Percentiles rank a stretch among this genome's conserved stretches.
phyloP scores from a whole-genome alignment of 1,284 basidiomycete species.

The Takashimella tepidaria region DNA sequence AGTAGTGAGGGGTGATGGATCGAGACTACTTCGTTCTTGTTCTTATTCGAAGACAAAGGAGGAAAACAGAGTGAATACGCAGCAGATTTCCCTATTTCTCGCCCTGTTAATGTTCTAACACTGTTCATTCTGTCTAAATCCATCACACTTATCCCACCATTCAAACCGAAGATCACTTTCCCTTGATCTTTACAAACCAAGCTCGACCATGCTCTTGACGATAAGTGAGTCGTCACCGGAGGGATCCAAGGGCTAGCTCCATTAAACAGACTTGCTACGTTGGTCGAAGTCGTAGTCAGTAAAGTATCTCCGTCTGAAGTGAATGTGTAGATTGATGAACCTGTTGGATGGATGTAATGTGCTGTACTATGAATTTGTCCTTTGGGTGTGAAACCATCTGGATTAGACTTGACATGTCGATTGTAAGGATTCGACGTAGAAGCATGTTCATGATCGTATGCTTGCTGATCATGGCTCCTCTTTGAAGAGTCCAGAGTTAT shows the following conservation, averaged over 20 bases:
- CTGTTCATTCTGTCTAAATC: background rate
- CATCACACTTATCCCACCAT: slow-evolving; percentile 6
- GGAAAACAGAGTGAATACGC: slow-evolving; percentile 29
- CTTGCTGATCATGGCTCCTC: too few species aligned
- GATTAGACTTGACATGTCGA: too few species aligned
- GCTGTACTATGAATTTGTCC: slow-evolving; percentile 5
- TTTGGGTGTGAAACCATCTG: background rate
- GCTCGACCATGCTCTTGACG: slow-evolving; percentile 35
- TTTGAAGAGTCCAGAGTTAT: slow-evolving; percentile 9
- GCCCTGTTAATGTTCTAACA: background rate
- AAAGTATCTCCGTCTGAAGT: slow-evolving; percentile 14
- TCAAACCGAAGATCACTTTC: slow-evolving; percentile 7
- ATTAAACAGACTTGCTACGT: slow-evolving; percentile 23
- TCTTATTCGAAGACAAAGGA: slow-evolving; percentile 11
- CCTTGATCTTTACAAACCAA: slow-evolving; percentile 9
- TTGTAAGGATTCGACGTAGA: too few species aligned
- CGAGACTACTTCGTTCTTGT: too few species aligned
- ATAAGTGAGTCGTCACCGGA: slow-evolving; percentile 20
- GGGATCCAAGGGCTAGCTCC: slow-evolving; percentile 35
- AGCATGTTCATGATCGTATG: too few species aligned
- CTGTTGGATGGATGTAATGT: slow-evolving; percentile 15
- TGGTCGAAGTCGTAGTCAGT: slow-evolving; percentile 29
- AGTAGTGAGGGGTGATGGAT: slow-evolving; percentile 21
- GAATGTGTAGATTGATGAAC: slow-evolving; percentile 9
- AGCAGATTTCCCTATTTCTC: slow-evolving; percentile 15